Evolutionary conservation across 2,329 filamentous ascomycete genomes (phyloP).

Genomic region (Venturiaceae sp.): DNA sequence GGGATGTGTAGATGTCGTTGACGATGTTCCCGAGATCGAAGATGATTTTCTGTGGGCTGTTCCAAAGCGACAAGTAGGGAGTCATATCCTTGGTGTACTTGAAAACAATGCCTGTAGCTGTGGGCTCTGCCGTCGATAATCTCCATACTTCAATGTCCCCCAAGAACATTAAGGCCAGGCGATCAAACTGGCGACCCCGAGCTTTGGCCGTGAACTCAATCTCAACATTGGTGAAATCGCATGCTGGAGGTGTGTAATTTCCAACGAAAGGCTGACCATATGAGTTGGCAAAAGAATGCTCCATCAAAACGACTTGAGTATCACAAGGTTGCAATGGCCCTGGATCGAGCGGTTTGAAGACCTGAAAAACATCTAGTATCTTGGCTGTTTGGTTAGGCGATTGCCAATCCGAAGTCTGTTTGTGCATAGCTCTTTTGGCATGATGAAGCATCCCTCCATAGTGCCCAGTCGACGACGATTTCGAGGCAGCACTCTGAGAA

Average conservation of each 20-base stretch:
- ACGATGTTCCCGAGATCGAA: conserved; percentile 73
- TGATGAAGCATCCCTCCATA: background rate
- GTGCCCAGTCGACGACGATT: background rate
- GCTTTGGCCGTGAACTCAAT: conserved; percentile 70
- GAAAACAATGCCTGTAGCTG: conserved; percentile 60
- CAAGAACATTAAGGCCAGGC: conserved; percentile 66
- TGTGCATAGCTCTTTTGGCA: background rate
- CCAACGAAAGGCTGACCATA: conserved; percentile 67
- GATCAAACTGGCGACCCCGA: conserved; percentile 63
- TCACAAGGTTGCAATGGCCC: background rate
- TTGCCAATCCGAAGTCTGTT: background rate
- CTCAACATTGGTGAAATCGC: conserved; percentile 62
- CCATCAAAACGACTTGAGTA: conserved; percentile 44
- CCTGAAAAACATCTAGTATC: background rate
- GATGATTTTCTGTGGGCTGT: conserved; percentile 59
- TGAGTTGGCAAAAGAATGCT: conserved; percentile 60
- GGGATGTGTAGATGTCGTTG: conserved; percentile 59
- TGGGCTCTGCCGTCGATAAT: conserved; percentile 75
- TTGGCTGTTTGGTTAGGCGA: background rate
- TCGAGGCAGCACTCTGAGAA: background rate
- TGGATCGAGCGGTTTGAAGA: background rate
- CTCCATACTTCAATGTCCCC: conserved; percentile 73
- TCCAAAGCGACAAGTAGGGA: conserved; percentile 59
- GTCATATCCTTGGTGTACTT: conserved; percentile 73
- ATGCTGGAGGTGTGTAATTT: conserved; percentile 55